A percentile compares a stretch with the other conserved stretches of the same genome.
These are phyloP conservation scores for Verticillium dahliae DNA, from an alignment of 2,329 filamentous ascomycete species.

Conservation along the genomic window DNA sequence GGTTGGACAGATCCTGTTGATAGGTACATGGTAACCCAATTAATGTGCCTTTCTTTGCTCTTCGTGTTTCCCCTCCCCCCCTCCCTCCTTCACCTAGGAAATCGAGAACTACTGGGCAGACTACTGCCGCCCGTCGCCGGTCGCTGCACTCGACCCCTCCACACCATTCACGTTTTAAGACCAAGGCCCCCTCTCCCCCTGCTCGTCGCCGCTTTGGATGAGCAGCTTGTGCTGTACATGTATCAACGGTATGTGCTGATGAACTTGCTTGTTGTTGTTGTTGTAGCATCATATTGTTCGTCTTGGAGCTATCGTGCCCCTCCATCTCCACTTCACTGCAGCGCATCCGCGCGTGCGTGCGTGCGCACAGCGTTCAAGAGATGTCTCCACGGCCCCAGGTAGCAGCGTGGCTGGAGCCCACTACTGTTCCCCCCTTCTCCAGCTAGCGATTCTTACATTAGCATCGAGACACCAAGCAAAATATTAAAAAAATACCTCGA, in stretches of 20 bases:
- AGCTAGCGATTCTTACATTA: background rate
- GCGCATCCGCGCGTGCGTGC: background rate
- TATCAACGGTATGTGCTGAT: background rate
- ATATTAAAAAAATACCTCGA: background rate
- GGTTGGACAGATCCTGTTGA: background rate
- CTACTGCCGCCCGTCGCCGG: background rate
- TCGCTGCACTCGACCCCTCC: background rate
- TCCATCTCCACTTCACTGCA: background rate
- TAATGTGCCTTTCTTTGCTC: background rate
- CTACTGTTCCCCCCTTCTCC: background rate
- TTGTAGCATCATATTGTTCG: background rate
- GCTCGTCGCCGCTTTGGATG: background rate
- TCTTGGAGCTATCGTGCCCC: background rate
- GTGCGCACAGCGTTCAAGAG: background rate
- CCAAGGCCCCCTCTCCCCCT: background rate
- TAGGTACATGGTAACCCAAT: background rate
- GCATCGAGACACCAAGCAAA: background rate
- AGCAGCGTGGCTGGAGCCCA: conserved; percentile 6
- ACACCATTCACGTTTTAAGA: background rate
- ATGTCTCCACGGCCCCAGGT: background rate
- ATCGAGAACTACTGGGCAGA: background rate
- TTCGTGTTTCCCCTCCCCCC: background rate
- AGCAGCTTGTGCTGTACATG: background rate
- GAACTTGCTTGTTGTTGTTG: background rate
- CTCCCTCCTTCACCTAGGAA: background rate